Percentiles rank a stretch among this genome's conserved stretches.
phyloP scores from a whole-genome alignment of 2,329 filamentous ascomycete genomes.

The Fusarium proliferatum region DNA sequence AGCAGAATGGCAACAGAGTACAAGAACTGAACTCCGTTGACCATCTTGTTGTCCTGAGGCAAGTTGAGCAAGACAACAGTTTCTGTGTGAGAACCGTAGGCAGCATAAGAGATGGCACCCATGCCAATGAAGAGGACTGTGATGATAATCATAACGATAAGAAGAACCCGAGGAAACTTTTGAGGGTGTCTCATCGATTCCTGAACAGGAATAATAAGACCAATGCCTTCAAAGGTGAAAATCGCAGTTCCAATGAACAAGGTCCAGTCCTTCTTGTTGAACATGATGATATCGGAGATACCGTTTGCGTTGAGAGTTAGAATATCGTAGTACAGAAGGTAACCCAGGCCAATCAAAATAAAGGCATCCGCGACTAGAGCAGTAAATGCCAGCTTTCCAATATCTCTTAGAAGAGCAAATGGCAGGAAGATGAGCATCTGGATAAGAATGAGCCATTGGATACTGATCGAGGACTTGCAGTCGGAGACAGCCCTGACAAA shows the following conservation, averaged over 20 bases:
- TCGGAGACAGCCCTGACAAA: constrained; percentile 92
- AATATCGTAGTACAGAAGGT: constrained; percentile 96
- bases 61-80: constrained; percentile 97
- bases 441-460: constrained; percentile 90
- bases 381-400: constrained; percentile 96
- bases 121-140: constrained; percentile 90
- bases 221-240: constrained; percentile 98
- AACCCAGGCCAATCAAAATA: constrained; percentile 90
- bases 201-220: constrained; percentile 97
- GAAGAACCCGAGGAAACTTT: constrained; percentile 91
- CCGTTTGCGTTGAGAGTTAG: constrained; percentile 81
- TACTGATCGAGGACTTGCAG: constrained; percentile 85
- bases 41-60: constrained; percentile 93
- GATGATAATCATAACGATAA: constrained; percentile 93
- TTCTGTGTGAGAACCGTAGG: constrained; percentile 94
- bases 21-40: constrained; percentile 95
- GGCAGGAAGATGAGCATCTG: constrained; percentile 96
- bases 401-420: constrained; percentile 92
- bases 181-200: constrained; percentile 93
- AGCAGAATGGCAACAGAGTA: constrained; percentile 98
- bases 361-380: constrained; percentile 94
- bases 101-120: constrained; percentile 93
- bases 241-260: constrained; percentile 99
- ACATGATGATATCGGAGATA: constrained; percentile 85
- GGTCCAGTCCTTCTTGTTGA: constrained; percentile 94